A percentile compares a stretch with the other conserved stretches of the same genome.
phyloP scores from a whole-genome alignment of 495 filamentous ascomycete genomes.

The Cladorrhinum samala region DNA sequence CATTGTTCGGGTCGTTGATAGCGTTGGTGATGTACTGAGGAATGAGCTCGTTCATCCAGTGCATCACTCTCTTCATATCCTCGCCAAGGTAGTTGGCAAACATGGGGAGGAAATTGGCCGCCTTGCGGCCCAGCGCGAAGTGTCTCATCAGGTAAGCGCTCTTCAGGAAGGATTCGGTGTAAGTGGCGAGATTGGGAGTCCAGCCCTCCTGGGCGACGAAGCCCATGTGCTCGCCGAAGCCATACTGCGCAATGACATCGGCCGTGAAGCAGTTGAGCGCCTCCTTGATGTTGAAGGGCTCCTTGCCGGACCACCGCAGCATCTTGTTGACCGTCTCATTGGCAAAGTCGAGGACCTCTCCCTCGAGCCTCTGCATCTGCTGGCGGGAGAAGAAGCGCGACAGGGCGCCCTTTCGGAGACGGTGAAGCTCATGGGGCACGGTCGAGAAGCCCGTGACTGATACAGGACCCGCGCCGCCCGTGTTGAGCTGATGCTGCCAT shows the following conservation, averaged over 20 bases:
- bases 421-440: conserved; percentile 40
- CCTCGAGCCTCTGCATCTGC: conserved; percentile 30
- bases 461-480: conserved; percentile 13
- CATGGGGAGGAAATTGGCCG: conserved; percentile 13
- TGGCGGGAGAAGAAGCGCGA: conserved; percentile 40
- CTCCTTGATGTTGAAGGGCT: conserved; percentile 17
- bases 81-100: conserved; percentile 20
- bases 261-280: conserved; percentile 28
- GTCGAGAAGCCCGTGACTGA: conserved; percentile 40
- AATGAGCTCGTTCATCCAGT: conserved; percentile 17
- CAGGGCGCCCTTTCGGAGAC: conserved; percentile 31
- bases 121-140: conserved; percentile 8
- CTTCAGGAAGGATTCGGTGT: conserved; percentile 21
- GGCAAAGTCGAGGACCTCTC: conserved; percentile 22
- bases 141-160: conserved; percentile 30
- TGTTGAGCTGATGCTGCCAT: conserved; percentile 19
- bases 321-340: conserved; percentile 13
- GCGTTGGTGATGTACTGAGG: conserved; percentile 16
- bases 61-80: conserved; percentile 14
- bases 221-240: conserved; percentile 25
- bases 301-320: conserved; percentile 1
- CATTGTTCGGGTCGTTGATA: conserved; percentile 7
- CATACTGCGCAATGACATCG: conserved; percentile 26
- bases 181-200: conserved; percentile 23
- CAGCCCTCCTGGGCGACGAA: conserved; percentile 23